Evolutionary conservation across 306 rosid species (phyloP).

Genomic region (Lathyrus oleraceus): DNA sequence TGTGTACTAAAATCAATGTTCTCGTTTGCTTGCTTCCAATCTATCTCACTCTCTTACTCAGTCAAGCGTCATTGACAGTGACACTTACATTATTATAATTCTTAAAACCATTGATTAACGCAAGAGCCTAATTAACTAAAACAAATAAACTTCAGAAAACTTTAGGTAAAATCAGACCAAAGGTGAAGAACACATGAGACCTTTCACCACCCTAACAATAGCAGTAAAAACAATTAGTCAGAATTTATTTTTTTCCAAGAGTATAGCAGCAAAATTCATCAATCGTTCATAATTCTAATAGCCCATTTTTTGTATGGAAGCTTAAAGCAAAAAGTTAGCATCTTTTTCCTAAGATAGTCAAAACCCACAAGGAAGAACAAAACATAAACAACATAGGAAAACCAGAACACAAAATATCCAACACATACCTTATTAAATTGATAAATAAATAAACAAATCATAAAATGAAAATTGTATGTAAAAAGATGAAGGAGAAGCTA

Average conservation of each 20-base stretch:
- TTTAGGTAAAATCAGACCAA: background rate
- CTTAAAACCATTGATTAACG: conserved; percentile 13
- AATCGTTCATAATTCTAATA: background rate
- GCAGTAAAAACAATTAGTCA: background rate
- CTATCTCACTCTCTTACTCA: conserved; percentile 15
- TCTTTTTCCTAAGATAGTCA: conserved; percentile 19
- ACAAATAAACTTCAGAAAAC: background rate
- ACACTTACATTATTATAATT: conserved; percentile 6
- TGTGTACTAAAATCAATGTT: conserved; percentile 23
- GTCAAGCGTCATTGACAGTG: conserved; percentile 27
- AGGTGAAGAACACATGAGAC: background rate
- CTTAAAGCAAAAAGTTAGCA: background rate
- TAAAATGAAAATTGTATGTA: background rate
- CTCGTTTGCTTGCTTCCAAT: conserved; percentile 12
- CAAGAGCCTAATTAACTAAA: conserved; percentile 2
- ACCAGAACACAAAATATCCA: background rate
- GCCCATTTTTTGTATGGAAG: background rate
- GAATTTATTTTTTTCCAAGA: background rate
- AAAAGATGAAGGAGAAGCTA: conserved; percentile 29
- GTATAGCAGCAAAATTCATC: background rate
- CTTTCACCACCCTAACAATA: background rate
- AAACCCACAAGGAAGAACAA: conserved; percentile 8
- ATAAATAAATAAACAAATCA: background rate
- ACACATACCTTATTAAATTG: background rate
- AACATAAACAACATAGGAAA: background rate